These are phyloP conservation scores for Jatropha podagrica DNA, from an alignment of 441 rosid genomes.

Conservation along the genomic window DNA sequence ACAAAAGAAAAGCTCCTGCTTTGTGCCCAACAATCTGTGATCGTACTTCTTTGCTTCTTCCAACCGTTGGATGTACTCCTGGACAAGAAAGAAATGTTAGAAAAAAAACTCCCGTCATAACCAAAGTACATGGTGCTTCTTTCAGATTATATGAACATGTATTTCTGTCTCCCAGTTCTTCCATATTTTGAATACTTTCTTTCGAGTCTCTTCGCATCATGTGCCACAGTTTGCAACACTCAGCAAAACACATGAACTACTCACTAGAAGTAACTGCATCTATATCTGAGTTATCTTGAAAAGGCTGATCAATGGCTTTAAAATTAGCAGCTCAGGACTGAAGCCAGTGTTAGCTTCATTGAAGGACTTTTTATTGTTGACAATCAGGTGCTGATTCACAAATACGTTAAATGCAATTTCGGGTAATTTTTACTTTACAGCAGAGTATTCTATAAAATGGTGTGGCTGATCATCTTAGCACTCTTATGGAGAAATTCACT, in stretches of 20 bases:
- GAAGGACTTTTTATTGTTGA: background rate
- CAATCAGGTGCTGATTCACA: background rate
- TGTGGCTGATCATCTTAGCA: background rate
- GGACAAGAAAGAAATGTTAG: constrained; percentile 24
- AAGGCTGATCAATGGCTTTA: background rate
- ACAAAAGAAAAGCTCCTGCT: constrained; percentile 95
- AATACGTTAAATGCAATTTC: background rate
- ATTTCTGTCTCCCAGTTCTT: background rate
- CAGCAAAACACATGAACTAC: background rate
- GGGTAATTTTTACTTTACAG: background rate
- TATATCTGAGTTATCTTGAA: background rate
- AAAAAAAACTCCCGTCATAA: background rate
- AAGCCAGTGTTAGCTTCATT: background rate
- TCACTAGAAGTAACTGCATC: background rate
- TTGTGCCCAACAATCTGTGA: constrained; percentile 80
- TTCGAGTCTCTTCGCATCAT: background rate
- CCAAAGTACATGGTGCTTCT: background rate
- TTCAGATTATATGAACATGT: background rate
- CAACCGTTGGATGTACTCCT: constrained; percentile 69
- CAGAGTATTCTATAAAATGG: background rate
- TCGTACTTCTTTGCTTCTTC: constrained; percentile 97
- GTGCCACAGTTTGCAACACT: background rate
- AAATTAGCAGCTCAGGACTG: background rate
- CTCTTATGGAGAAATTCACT: background rate
- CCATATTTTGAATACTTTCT: background rate